Percentiles rank a stretch among this genome's conserved stretches.
Conservation (phyloP, 768 basidiomycete species). For the Podaxis mareebaensis region DNA sequence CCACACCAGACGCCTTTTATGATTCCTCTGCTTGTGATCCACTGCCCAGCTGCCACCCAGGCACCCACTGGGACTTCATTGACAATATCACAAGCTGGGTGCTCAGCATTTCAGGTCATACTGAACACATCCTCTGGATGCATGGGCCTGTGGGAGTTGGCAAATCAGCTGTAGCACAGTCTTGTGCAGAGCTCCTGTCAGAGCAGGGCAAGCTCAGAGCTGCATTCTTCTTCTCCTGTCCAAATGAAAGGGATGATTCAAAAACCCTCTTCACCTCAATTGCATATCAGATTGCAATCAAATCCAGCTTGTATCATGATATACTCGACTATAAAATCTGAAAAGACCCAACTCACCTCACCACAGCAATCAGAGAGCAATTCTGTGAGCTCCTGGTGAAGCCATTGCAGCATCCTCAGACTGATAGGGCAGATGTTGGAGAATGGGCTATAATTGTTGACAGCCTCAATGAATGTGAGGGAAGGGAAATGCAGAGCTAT, state of each 20-base stretch:
- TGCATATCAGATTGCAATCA: background rate
- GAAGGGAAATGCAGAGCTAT: background rate
- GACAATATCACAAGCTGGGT: background rate
- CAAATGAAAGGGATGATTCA: background rate
- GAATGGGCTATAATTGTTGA: slow-evolving; percentile 10
- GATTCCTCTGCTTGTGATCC: background rate
- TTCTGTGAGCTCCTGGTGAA: background rate
- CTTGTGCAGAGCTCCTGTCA: background rate
- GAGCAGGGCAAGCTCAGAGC: background rate
- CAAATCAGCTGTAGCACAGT: background rate
- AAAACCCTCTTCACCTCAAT: background rate
- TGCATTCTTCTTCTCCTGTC: slow-evolving; percentile 8
- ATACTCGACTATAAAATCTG: background rate
- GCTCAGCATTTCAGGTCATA: background rate
- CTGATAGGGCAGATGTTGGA: background rate
- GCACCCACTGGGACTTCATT: background rate
- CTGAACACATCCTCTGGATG: background rate
- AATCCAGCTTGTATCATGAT: background rate
- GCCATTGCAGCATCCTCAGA: background rate
- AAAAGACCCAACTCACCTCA: background rate
- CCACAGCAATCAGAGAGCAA: background rate
- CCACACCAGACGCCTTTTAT: background rate
- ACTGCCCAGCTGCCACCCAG: background rate
- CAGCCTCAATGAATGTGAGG: slow-evolving; percentile 18
- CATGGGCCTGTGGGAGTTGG: background rate